A percentile compares a stretch with the other conserved stretches of the same genome.
These are phyloP conservation scores for Blastobotrys attinorum DNA, from an alignment of 805 yeast genomes.

Conservation along the genomic window DNA sequence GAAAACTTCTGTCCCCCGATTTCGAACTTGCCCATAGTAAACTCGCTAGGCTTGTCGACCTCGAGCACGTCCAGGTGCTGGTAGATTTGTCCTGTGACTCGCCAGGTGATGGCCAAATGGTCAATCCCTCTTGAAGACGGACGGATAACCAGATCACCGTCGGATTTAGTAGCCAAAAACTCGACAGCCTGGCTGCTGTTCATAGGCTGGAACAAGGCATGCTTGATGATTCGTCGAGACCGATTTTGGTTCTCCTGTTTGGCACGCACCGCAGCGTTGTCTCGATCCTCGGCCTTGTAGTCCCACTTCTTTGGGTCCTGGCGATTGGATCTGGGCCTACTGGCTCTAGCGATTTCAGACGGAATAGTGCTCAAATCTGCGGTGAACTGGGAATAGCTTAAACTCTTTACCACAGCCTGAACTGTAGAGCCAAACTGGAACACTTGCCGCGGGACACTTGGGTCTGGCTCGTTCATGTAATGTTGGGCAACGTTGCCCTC, in stretches of 20 bases:
- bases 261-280: conserved; percentile 43
- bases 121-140: conserved; percentile 89
- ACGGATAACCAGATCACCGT: conserved; percentile 89
- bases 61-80: conserved; percentile 89
- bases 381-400: conserved; percentile 66
- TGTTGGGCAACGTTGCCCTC: conserved; percentile 41
- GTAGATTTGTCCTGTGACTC: conserved; percentile 80
- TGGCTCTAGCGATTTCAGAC: conserved; percentile 52
- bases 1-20: conserved; percentile 67
- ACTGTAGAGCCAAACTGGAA: conserved; percentile 63
- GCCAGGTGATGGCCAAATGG: conserved; percentile 92
- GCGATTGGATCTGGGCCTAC: conserved; percentile 29
- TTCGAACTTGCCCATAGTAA: conserved; percentile 49
- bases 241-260: conserved; percentile 58
- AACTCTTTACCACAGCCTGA: conserved; percentile 66
- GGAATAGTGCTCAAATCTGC: conserved; percentile 68
- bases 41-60: conserved; percentile 55
- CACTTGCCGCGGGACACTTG: conserved; percentile 20
- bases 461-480: conserved; percentile 29
- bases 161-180: conserved; percentile 74
- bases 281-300: conserved; percentile 61
- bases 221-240: conserved; percentile 74
- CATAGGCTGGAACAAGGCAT: conserved; percentile 82
- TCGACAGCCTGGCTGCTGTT: conserved; percentile 87
- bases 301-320: conserved; percentile 66